Conservation (phyloP, 2,329 filamentous ascomycete genomes). For the Biscogniauxia sp. region DNA sequence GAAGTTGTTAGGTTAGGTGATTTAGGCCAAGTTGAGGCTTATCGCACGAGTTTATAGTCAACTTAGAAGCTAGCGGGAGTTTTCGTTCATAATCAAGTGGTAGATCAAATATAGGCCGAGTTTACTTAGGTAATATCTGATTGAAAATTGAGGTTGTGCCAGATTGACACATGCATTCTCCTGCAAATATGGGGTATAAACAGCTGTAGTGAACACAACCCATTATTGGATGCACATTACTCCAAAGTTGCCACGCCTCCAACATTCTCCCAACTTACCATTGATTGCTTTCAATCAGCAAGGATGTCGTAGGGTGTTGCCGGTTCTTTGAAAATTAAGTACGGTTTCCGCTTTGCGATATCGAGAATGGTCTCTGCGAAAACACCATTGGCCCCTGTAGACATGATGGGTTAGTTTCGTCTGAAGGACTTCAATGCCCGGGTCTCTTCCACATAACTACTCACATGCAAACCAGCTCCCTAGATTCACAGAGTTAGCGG, state of each 20-base stretch:
- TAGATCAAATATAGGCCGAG: neutral
- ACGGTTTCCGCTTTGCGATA: conserved; percentile 82
- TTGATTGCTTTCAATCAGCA: conserved; percentile 2
- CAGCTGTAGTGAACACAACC: neutral
- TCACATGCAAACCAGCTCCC: conserved; percentile 86
- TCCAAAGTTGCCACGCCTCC: neutral
- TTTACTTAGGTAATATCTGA: neutral
- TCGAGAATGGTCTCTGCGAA: conserved; percentile 92
- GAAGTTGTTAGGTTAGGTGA: neutral
- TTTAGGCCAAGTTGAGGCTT: neutral
- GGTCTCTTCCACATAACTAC: conserved; percentile 14
- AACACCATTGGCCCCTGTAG: conserved; percentile 81
- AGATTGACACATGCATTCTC: neutral
- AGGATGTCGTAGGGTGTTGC: conserved; percentile 56
- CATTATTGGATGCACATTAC: neutral
- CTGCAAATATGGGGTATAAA: neutral
- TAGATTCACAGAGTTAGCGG: conserved; percentile 27
- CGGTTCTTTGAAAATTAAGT: conserved; percentile 74
- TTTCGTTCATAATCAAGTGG: too few relatives aligned
- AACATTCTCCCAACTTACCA: neutral
- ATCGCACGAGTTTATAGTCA: too few relatives aligned
- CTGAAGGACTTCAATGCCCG: neutral
- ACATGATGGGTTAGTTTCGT: conserved; percentile 15
- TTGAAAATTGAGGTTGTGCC: neutral
- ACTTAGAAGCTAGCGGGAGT: too few relatives aligned